phyloP scores from a whole-genome alignment of 2,329 filamentous ascomycete species.

The Blastomyces gilchristii region DNA sequence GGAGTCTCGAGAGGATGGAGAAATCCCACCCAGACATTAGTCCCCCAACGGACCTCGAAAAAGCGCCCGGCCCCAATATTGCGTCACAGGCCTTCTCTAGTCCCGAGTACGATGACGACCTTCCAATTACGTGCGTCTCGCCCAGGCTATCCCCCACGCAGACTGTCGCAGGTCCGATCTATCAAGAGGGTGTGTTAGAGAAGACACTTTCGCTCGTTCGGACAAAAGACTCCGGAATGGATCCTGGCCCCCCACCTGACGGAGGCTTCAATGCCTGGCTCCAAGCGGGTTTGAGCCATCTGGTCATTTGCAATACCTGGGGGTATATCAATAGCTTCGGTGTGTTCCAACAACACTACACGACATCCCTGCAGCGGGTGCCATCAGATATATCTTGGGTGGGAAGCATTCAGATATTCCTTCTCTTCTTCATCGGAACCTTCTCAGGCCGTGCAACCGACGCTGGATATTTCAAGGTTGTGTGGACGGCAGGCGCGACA shows the following conservation, averaged over 20 bases:
- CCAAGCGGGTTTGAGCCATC: constrained; percentile 44
- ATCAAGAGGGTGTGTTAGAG: constrained; percentile 10
- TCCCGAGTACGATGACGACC: background rate
- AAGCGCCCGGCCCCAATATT: background rate
- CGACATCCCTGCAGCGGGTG: constrained; percentile 29
- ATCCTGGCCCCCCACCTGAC: constrained; percentile 35
- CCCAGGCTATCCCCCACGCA: background rate
- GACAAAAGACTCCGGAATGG: constrained; percentile 29
- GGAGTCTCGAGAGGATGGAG: background rate
- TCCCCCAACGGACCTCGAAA: background rate
- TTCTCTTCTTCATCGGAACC: constrained; percentile 43
- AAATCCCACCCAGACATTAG: background rate
- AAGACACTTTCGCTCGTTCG: constrained; percentile 30
- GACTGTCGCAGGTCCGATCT: background rate
- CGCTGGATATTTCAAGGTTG: constrained; percentile 42
- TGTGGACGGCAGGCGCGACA: constrained; percentile 34
- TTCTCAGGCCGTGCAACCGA: constrained; percentile 44
- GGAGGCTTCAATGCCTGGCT: constrained; percentile 48
- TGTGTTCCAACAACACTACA: constrained; percentile 47
- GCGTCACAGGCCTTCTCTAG: background rate
- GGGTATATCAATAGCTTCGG: constrained; percentile 47
- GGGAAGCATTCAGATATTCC: constrained; percentile 42
- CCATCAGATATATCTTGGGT: constrained; percentile 45
- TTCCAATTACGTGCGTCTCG: background rate
- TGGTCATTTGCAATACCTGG: constrained; percentile 50